These are phyloP conservation scores for Blastobotrys niveus DNA, from an alignment of 1,139 yeast genomes.

Conservation along the genomic window DNA sequence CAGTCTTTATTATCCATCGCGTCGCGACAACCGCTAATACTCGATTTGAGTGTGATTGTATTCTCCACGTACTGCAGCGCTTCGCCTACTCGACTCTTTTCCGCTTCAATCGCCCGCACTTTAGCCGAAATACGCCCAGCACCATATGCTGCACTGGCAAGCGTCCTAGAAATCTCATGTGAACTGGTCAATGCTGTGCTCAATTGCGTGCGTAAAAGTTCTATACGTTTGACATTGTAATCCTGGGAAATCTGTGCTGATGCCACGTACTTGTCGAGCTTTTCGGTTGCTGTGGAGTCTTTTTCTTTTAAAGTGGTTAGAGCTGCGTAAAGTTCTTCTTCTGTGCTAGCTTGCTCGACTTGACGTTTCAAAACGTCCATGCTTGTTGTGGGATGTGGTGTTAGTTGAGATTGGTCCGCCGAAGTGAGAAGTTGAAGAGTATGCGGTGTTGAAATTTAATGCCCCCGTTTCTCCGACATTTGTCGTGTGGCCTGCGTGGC, in stretches of 20 bases:
- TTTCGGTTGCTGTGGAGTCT: constrained; percentile 7
- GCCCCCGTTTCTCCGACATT: too few species aligned
- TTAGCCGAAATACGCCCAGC: constrained; percentile 65
- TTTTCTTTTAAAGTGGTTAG: constrained; percentile 7
- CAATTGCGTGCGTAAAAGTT: constrained; percentile 30
- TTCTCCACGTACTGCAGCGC: constrained; percentile 62
- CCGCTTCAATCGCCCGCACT: constrained; percentile 65
- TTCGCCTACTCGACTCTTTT: constrained; percentile 59
- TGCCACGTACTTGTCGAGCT: constrained; percentile 9
- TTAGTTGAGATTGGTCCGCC: too few species aligned
- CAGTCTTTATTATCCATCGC: constrained; percentile 66
- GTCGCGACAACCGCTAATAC: constrained; percentile 59
- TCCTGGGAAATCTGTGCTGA: constrained; percentile 21
- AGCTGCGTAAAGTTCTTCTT: constrained; percentile 12
- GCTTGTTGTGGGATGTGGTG: too few species aligned
- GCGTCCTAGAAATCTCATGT: constrained; percentile 45
- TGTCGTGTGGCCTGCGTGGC: too few species aligned
- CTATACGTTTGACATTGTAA: constrained; percentile 25
- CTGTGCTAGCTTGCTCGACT: constrained; percentile 14
- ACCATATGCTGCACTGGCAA: constrained; percentile 56
- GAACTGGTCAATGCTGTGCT: constrained; percentile 36
- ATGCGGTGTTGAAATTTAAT: too few species aligned
- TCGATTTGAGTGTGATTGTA: constrained; percentile 57
- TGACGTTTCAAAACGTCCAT: too few species aligned
- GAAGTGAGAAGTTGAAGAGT: too few species aligned